These are phyloP conservation scores for Evansstolkia leycettana DNA, from an alignment of 495 filamentous ascomycete genomes.

Conservation along the genomic window DNA sequence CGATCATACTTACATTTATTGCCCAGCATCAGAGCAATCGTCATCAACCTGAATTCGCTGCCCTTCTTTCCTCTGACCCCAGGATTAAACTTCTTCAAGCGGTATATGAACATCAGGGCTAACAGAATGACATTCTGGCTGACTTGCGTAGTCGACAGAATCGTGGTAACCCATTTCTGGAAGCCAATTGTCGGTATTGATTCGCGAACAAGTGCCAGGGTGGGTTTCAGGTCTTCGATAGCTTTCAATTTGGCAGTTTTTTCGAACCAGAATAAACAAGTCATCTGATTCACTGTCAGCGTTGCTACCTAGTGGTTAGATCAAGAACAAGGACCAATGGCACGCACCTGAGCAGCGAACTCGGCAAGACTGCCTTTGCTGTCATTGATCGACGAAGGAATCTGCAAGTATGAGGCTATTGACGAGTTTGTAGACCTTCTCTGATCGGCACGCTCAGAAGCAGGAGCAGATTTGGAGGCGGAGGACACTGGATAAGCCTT, in stretches of 20 bases:
- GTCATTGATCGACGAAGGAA: slow-evolving; percentile 62
- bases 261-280: slow-evolving; percentile 98
- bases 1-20: slow-evolving; percentile 70
- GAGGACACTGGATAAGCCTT: slow-evolving; percentile 11
- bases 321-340: neutral
- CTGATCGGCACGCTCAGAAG: slow-evolving; percentile 8
- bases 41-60: slow-evolving; percentile 91
- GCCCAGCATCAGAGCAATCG: slow-evolving; percentile 93
- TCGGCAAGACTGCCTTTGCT: slow-evolving; percentile 64
- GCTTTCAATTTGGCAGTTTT: slow-evolving; percentile 60
- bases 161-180: slow-evolving; percentile 84
- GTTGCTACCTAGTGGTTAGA: neutral
- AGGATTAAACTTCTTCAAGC: slow-evolving; percentile 81
- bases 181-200: slow-evolving; percentile 71
- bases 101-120: slow-evolving; percentile 85
- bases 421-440: slow-evolving; percentile 29
- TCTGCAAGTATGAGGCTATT: slow-evolving; percentile 50
- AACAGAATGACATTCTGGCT: slow-evolving; percentile 91
- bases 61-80: slow-evolving; percentile 79
- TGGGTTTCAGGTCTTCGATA: slow-evolving; percentile 51
- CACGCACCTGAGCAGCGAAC: slow-evolving; percentile 68
- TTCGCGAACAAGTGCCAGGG: slow-evolving; percentile 46
- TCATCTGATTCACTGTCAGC: slow-evolving; percentile 46
- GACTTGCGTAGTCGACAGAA: slow-evolving; percentile 90
- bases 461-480: neutral